Base-by-base conservation (phyloP, 805 yeast species). In the Osmozyma mogii region DNA sequence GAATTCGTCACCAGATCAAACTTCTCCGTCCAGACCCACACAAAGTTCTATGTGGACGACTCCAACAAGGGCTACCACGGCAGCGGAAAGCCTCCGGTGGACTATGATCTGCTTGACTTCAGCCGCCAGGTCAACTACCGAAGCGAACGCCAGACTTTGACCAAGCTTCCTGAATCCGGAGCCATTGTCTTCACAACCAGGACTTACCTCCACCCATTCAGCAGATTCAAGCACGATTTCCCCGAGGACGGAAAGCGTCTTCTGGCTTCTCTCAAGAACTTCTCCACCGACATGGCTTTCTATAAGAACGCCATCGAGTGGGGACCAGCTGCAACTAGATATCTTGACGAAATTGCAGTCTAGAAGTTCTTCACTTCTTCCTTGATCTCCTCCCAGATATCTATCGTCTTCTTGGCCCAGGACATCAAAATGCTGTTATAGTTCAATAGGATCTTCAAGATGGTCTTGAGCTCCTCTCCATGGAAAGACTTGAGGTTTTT, bases 341-440 rank as follows among this genome's bases (percentile, higher is more conserved):
- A 41, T 27, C 32, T 43, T 16, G n/a, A n/a, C n/a, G n/a, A n/a
- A n/a, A n/a, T 21, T 22, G 16, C 20, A 22, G 24, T 12, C 25
- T 19, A 21, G 8, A 19, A 25, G n/a, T 22, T 50, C 10, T 36
- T 29, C 10, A 64, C 42, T 28, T 61, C 70, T 12, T 59, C 65
- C 33, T 47, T 65, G n/a, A 78, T 72, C 35, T 74, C 82, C 35
- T 72, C 74, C 84, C 84, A 78, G 21, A 70, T 63, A 40, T 77
- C 82, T 24, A 75, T 52, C 45, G 78, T 78, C 55, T 75, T 74
- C 43, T 63, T 65, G 4, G 83, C 81, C 85, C 85, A 78, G 32
- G 69, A 72, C 17, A 74, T 54, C 20, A 78, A 66, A 31, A 73
- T 70, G 20, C 69, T 54, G 30, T 76, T 66, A 45, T 75, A 78